Base-by-base conservation (phyloP, 495 filamentous ascomycete genomes). In the Penicillium diatomitis region DNA sequence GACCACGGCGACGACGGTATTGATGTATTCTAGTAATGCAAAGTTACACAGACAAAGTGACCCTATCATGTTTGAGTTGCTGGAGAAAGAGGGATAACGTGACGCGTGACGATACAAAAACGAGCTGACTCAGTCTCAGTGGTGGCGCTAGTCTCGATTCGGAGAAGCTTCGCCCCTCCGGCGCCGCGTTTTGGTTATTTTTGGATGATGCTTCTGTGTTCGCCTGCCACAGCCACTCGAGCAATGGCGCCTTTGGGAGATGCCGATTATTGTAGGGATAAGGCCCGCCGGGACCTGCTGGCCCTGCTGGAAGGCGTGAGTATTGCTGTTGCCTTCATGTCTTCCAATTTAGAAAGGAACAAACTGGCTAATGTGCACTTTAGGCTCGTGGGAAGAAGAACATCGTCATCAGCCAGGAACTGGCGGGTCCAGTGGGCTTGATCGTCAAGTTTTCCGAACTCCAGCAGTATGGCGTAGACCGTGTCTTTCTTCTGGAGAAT, bases 321-420 rank as follows among this genome's bases (percentile, higher is more conserved):
- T 88, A 75, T 74, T 70, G 64, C 65, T 11, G 59, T 57, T 52
- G 46, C 20, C 43, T 31, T 31, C 38, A 31, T 44, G 48, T 49
- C 38, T 56, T 51, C 57, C 56, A 64, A 57, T 39, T 55, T 57
- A 65, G 37, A 60, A 44, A 20, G 20, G 20, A 20, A 20, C 20
- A 20, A 20, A 20, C 20, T 20, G 20, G 20, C 20, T 20, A 20
- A 20, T 20, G 20, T 20, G 20, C 20, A 20, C 20, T 20, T 20
- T 61, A 98, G 92, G 86, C 96, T 51, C 84, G 88, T 63, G 94
- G 94, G 49, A 97, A 96, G 82, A 99, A 99, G 76, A 95, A 96
- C 68, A 77, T 99, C 52, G 85, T 97, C 46, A 84, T 97, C 59
- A 90, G 96, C 63, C 85, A 87, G 66, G 79, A 83, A 57, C 77